Evolutionary conservation across 352 stramenopile species (phyloP).

Genomic region (Pythium guiyangense): DNA sequence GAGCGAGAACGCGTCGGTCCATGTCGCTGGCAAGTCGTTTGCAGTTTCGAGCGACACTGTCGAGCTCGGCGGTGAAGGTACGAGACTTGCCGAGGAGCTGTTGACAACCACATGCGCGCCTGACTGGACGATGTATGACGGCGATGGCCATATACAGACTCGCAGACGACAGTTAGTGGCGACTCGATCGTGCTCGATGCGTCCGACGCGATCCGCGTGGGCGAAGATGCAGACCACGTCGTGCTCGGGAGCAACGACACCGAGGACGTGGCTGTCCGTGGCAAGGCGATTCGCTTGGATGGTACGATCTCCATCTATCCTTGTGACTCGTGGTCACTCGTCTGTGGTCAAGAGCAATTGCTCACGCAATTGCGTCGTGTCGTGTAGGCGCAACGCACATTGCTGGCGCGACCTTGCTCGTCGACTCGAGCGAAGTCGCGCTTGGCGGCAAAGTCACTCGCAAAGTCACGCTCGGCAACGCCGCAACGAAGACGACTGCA

Average conservation of each 20-base stretch:
- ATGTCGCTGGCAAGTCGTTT: conserved; percentile 4
- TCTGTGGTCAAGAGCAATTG: background rate
- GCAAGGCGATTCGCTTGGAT: conserved; percentile 14
- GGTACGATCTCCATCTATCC: conserved; percentile 12
- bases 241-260: conserved; percentile 11
- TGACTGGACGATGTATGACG: background rate
- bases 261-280: conserved; percentile 16
- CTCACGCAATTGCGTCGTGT: background rate
- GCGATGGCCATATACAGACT: conserved; percentile 1
- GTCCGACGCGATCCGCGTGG: conserved; percentile 1
- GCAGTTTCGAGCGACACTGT: conserved; percentile 7
- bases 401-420: conserved; percentile 15
- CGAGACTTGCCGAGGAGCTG: background rate
- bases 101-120: too few relatives aligned
- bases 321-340: background rate
- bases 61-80: conserved; percentile 11
- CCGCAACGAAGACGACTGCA: conserved; percentile 15
- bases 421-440: conserved; percentile 22
- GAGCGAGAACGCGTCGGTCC: conserved; percentile 5
- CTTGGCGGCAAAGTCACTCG: conserved; percentile 31
- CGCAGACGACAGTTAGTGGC: conserved; percentile 2
- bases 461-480: conserved; percentile 28
- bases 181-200: conserved; percentile 6
- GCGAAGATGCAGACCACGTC: conserved; percentile 7
- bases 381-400: conserved; percentile 21